Evolutionary conservation across 75 land plant species (phyloP).

Genomic region (Sequoiadendron giganteum): DNA sequence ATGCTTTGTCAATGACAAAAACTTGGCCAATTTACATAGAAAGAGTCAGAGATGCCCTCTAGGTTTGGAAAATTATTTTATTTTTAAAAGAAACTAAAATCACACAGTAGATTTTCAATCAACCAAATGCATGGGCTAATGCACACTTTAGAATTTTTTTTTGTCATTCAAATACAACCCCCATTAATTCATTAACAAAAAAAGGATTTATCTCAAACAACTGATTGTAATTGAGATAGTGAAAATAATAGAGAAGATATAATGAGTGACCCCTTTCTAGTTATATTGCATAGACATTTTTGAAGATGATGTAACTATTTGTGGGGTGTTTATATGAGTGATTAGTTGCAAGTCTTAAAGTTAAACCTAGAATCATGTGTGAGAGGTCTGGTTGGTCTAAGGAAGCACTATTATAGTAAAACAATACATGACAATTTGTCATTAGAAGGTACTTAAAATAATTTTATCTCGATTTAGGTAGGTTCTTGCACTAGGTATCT

Average conservation of each 20-base stretch:
- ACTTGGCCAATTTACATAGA: no score
- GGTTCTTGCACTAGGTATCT: slow-evolving; percentile 53
- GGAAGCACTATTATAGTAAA: not conserved
- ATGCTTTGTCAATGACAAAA: no score
- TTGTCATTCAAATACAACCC: not conserved
- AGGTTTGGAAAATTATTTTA: no score
- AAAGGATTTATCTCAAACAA: not conserved
- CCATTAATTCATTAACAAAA: not conserved
- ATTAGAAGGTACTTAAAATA: no score
- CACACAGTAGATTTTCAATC: not conserved
- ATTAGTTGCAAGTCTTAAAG: not conserved
- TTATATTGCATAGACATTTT: not conserved
- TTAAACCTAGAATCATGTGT: not conserved
- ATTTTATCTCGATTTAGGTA: no score
- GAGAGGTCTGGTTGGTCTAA: not conserved
- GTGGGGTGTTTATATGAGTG: not conserved
- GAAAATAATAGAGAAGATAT: no score
- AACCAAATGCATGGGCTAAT: not conserved
- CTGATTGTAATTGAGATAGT: not conserved
- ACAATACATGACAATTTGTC: not conserved
- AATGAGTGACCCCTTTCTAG: not conserved
- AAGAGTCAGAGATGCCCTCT: no score
- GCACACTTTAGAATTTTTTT: not conserved
- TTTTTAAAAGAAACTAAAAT: no score
- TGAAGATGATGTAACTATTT: not conserved